Conservation (phyloP, 305 asterid genomes). For the Solanum hybrid region DNA sequence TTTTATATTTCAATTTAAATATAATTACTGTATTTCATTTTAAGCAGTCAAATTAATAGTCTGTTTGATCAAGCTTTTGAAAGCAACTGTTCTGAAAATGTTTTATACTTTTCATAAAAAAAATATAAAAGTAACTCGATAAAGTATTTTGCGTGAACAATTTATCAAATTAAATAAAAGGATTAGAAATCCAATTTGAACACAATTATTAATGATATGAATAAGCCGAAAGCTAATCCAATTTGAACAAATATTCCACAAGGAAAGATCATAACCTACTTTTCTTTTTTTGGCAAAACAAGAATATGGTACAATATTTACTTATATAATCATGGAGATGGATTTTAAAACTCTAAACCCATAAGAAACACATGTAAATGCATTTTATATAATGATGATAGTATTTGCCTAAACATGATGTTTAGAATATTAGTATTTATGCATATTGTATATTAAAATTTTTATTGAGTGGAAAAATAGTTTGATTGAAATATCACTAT, state of each 20-base stretch:
- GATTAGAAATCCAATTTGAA: background rate
- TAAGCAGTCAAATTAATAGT: no score
- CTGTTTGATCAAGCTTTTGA: no score
- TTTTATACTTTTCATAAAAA: background rate
- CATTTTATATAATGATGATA: background rate
- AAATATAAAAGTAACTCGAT: background rate
- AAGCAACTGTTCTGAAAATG: fast-evolving
- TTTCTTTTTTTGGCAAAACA: background rate
- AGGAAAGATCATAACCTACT: background rate
- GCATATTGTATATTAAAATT: background rate
- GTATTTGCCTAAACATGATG: background rate
- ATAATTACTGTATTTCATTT: fast-evolving
- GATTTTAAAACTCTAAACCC: background rate
- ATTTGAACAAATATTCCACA: background rate
- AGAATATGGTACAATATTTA: background rate
- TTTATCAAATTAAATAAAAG: background rate
- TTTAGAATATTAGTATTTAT: background rate
- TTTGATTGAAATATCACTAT: background rate
- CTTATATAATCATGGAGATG: background rate
- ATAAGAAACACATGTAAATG: background rate
- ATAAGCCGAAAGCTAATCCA: background rate
- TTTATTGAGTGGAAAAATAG: background rate
- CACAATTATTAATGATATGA: background rate
- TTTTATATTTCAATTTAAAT: background rate
- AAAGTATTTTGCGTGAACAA: background rate